These are phyloP conservation scores for Coprinellus micaceus DNA, from an alignment of 768 basidiomycete genomes.

Conservation along the genomic window DNA sequence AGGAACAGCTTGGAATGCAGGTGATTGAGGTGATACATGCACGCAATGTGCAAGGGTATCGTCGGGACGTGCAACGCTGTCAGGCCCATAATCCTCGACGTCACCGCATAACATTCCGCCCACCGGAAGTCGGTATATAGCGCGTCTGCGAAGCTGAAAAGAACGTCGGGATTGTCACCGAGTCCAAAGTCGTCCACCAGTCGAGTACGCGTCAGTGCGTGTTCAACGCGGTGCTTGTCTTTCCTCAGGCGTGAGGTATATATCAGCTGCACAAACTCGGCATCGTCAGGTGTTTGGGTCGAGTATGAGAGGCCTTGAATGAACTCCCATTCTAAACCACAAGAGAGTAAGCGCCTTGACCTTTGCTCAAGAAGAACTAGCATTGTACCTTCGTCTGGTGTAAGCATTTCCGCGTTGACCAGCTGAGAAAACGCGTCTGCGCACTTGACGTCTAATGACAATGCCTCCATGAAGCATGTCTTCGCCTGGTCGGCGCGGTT, in stretches of 20 bases:
- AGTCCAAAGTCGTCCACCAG: constrained; percentile 81
- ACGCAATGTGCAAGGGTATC: constrained; percentile 92
- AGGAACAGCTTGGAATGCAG: constrained; percentile 93
- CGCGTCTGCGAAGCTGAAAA: constrained; percentile 88
- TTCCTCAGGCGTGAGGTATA: constrained; percentile 91
- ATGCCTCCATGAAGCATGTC: constrained; percentile 92
- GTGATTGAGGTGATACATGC: constrained; percentile 94
- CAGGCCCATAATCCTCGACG: constrained; percentile 80
- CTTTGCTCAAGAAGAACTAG: not conserved
- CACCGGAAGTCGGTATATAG: constrained; percentile 85
- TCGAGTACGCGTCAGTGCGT: constrained; percentile 72
- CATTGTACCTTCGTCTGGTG: constrained; percentile 81
- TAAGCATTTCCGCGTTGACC: constrained; percentile 92
- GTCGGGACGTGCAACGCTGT: constrained; percentile 86
- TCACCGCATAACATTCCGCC: constrained; percentile 92
- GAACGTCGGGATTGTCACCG: constrained; percentile 87
- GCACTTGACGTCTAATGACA: constrained; percentile 93
- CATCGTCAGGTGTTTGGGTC: constrained; percentile 83
- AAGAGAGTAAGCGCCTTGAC: not conserved
- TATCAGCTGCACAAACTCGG: constrained; percentile 87
- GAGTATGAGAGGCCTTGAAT: constrained; percentile 79
- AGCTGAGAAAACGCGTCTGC: constrained; percentile 94
- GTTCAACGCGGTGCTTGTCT: constrained; percentile 80
- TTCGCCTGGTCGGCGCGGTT: constrained; percentile 91
- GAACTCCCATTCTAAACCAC: constrained; percentile 95